phyloP scores from a whole-genome alignment of 2,329 filamentous ascomycete genomes.

The Ceratocystis cacaofunesta region DNA sequence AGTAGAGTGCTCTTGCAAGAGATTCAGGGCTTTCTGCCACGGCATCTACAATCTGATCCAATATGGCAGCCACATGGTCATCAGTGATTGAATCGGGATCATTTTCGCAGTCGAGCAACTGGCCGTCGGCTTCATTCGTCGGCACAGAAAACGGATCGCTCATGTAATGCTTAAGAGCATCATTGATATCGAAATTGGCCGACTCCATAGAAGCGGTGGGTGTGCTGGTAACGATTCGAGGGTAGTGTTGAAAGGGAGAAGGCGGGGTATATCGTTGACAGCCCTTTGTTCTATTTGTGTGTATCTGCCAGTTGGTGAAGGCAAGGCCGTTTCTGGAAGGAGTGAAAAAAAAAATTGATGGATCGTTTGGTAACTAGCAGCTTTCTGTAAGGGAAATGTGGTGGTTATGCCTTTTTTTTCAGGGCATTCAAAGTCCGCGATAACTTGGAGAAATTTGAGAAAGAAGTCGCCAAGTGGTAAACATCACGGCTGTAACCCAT shows the following conservation, averaged over 20 bases:
- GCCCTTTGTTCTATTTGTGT: background rate
- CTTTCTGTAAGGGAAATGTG: background rate
- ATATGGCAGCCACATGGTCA: conserved; percentile 63
- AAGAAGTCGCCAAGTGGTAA: background rate
- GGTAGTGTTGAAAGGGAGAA: background rate
- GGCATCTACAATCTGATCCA: conserved; percentile 86
- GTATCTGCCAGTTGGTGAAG: background rate
- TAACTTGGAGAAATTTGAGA: background rate
- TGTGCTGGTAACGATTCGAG: background rate
- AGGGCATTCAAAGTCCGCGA: background rate
- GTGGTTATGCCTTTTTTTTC: background rate
- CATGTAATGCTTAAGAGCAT: conserved; percentile 92
- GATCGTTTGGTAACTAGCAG: too few relatives aligned
- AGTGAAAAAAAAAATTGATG: background rate
- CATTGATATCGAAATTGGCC: conserved; percentile 86
- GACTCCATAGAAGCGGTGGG: conserved; percentile 44
- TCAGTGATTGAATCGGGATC: conserved; percentile 72
- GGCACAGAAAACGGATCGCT: conserved; percentile 73
- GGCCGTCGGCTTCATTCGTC: conserved; percentile 71
- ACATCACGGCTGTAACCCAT: background rate
- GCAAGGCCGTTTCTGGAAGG: background rate
- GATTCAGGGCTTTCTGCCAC: conserved; percentile 85
- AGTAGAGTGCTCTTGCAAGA: conserved; percentile 59
- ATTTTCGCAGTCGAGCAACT: conserved; percentile 81
- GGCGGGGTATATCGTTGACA: conserved; percentile 2